phyloP scores from a whole-genome alignment of 768 basidiomycete species.

The Termitomyces sp. region DNA sequence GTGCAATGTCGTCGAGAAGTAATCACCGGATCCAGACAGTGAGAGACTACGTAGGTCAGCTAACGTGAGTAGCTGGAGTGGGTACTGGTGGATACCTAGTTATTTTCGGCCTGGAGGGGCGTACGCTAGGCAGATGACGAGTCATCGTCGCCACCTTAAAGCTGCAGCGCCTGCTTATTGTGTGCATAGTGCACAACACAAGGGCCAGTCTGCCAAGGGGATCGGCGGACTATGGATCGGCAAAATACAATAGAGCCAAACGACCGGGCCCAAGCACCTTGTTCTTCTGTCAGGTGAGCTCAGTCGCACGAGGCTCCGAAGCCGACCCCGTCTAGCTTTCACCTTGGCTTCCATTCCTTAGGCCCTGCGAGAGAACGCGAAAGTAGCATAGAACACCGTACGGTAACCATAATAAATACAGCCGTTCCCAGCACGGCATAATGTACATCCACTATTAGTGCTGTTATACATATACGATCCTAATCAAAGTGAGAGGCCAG shows the following conservation, averaged over 20 bases:
- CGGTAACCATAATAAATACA: not conserved
- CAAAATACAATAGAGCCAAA: constrained; percentile 2
- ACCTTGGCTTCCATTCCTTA: not conserved
- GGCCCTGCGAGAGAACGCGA: not conserved
- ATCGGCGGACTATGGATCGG: not conserved
- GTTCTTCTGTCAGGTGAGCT: constrained; percentile 1
- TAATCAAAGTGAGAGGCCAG: not conserved
- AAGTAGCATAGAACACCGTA: not conserved
- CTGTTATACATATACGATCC: not conserved
- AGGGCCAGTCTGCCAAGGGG: not conserved
- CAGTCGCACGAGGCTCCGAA: not conserved
- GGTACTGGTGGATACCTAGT: not conserved
- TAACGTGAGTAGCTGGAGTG: not conserved
- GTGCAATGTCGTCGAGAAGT: constrained; percentile 7
- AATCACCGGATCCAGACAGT: constrained; percentile 1
- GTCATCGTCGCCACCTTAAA: not conserved
- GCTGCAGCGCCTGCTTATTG: not conserved
- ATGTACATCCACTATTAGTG: not conserved
- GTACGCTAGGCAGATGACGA: not conserved
- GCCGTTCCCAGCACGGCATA: not conserved
- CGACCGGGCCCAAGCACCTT: constrained; percentile 7
- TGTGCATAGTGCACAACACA: not conserved
- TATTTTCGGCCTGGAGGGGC: not conserved
- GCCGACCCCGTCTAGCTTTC: not conserved
- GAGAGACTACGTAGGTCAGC: not conserved